phyloP scores from a whole-genome alignment of 2,329 filamentous ascomycete genomes.

The Aspergillus sp. region DNA sequence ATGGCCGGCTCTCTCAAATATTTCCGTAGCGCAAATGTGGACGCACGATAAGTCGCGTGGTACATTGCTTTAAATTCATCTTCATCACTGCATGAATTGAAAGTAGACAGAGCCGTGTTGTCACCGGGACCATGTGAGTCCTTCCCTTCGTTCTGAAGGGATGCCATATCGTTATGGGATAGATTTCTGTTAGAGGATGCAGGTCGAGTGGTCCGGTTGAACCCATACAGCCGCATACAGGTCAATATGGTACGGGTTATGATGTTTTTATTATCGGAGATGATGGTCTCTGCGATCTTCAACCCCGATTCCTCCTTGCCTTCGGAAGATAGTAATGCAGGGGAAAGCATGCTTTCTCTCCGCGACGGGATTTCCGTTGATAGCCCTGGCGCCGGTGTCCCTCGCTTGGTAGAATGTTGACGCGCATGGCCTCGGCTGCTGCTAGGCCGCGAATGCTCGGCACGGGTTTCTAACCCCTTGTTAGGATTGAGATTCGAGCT shows the following conservation, averaged over 20 bases:
- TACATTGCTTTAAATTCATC: slow-evolving; percentile 47
- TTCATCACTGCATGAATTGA: slow-evolving; percentile 27
- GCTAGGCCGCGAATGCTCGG: slow-evolving; percentile 20
- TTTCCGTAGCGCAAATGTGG: slow-evolving; percentile 43
- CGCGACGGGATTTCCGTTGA: slow-evolving; percentile 23
- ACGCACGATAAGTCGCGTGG: slow-evolving; percentile 44
- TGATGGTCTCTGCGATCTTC: slow-evolving; percentile 29
- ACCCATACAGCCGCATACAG: slow-evolving; percentile 46
- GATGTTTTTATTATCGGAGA: slow-evolving; percentile 41
- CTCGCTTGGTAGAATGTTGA: slow-evolving; percentile 12
- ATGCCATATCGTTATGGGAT: slow-evolving; percentile 2
- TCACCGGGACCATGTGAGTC: slow-evolving; percentile 8
- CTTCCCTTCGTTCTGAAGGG: slow-evolving; percentile 17
- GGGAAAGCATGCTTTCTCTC: slow-evolving; percentile 11
- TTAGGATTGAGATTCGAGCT: slow-evolving; percentile 26
- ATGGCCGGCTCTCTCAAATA: slow-evolving; percentile 31
- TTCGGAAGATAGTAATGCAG: slow-evolving; percentile 18
- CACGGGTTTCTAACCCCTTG: slow-evolving; percentile 17
- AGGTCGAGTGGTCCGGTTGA: slow-evolving; percentile 33
- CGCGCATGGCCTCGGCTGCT: slow-evolving; percentile 23
- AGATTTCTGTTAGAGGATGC: slow-evolving; percentile 18
- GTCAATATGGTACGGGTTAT: slow-evolving; percentile 45
- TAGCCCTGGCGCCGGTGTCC: slow-evolving; percentile 29
- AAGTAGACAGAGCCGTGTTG: slow-evolving; percentile 9
- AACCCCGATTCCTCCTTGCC: slow-evolving; percentile 19